phyloP scores from a whole-genome alignment of 805 yeast species.

The Wickerhamiella brachini region DNA sequence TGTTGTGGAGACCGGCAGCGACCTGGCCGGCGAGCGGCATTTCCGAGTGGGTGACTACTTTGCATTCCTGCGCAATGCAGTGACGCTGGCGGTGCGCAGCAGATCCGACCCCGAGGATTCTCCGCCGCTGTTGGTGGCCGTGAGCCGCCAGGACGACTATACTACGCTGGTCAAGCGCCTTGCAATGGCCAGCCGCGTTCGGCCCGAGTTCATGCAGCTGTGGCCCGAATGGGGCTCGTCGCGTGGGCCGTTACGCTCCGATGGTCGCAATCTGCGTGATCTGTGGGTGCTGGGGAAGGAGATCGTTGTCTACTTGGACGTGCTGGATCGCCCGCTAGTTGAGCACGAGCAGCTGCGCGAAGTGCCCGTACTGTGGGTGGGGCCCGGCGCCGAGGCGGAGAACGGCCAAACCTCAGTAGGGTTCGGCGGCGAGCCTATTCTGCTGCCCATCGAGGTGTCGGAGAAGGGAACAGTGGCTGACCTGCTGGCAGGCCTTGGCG shows the following conservation, averaged over 20 bases:
- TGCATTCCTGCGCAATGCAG: background rate
- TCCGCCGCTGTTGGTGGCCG: background rate
- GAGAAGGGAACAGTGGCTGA: constrained; percentile 42
- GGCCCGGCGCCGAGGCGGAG: constrained; percentile 14
- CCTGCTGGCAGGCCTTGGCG: background rate
- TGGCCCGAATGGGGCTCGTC: constrained; percentile 28
- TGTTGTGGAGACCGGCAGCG: constrained; percentile 19
- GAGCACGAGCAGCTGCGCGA: constrained; percentile 67
- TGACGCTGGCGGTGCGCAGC: background rate
- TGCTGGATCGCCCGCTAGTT: constrained; percentile 55
- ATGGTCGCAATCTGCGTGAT: constrained; percentile 9
- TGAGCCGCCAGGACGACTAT: constrained; percentile 32
- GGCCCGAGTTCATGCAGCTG: constrained; percentile 50
- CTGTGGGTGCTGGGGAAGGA: constrained; percentile 8
- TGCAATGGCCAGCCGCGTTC: constrained; percentile 38
- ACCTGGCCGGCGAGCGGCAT: background rate
- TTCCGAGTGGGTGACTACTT: background rate
- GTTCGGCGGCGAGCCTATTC: constrained; percentile 16
- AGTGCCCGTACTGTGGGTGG: constrained; percentile 57
- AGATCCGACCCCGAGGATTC: background rate
- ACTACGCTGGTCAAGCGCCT: constrained; percentile 47
- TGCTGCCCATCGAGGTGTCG: constrained; percentile 14
- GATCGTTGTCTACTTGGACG: constrained; percentile 49
- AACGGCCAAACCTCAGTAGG: constrained; percentile 11
- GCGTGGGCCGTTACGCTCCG: constrained; percentile 3